A percentile compares a stretch with the other conserved stretches of the same genome.
phyloP scores from a whole-genome alignment of 1,139 yeast species.

The Debaryomyces subglobosus region DNA sequence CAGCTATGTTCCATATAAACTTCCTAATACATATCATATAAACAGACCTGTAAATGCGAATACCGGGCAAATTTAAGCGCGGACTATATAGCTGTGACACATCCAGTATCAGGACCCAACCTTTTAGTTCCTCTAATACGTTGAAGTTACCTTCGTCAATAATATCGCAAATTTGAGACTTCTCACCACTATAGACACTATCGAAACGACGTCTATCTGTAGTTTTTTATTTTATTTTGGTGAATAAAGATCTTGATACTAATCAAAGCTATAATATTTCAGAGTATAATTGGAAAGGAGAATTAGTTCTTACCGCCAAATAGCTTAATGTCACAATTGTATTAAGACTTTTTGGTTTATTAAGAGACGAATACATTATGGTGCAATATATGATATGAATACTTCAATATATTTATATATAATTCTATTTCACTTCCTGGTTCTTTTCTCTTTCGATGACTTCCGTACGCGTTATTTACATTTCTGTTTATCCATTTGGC shows the following conservation, averaged over 20 bases:
- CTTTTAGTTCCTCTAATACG: no score
- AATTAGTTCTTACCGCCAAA: background rate
- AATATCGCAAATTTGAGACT: background rate
- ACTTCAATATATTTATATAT: background rate
- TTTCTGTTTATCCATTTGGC: background rate
- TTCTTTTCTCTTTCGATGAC: background rate
- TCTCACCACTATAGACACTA: no score
- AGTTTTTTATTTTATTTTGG: background rate
- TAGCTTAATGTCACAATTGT: background rate
- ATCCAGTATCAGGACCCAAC: no score
- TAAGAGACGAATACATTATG: background rate
- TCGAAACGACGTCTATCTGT: no score
- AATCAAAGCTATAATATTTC: no score
- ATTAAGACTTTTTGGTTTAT: background rate
- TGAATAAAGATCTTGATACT: background rate
- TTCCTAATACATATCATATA: background rate
- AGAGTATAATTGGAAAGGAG: background rate
- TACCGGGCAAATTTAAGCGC: no score
- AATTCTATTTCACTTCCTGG: background rate
- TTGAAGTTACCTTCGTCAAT: no score
- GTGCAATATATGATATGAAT: background rate
- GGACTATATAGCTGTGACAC: no score
- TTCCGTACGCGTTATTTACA: background rate
- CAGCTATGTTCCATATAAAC: no score
- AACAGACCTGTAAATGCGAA: background rate